Conservation (phyloP, 768 basidiomycete genomes). For the Hericium rajendrae region DNA sequence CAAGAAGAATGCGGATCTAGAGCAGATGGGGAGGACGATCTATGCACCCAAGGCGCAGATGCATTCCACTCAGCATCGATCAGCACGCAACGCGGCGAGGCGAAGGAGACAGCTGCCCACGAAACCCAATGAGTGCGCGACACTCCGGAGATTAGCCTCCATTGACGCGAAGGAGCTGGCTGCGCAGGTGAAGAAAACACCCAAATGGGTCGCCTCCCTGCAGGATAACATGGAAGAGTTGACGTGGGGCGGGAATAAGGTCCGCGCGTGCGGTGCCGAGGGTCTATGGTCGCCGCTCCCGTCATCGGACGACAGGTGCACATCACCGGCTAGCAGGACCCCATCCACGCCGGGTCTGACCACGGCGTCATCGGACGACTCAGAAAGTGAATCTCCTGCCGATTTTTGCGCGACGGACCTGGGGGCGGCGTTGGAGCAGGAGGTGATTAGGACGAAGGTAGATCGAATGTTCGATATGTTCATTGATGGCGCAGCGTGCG, state of each 20-base stretch:
- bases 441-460: conserved; percentile 4
- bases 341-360: too few species aligned
- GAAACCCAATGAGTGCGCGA: too few species aligned
- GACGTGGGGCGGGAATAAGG: background rate
- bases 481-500: conserved; percentile 28
- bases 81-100: background rate
- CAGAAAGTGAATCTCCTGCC: too few species aligned
- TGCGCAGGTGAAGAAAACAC: too few species aligned
- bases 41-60: conserved; percentile 7
- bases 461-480: conserved; percentile 33
- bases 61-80: background rate
- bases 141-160: too few species aligned
- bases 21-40: conserved; percentile 11
- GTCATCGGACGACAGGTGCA: too few species aligned
- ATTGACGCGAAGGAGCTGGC: too few species aligned
- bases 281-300: too few species aligned
- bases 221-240: too few species aligned
- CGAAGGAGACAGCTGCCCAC: background rate
- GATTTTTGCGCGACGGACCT: background rate
- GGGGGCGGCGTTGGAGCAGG: conserved; percentile 5
- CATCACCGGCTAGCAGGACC: too few species aligned
- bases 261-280: background rate
- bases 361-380: too few species aligned
- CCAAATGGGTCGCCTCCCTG: too few species aligned
- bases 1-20: background rate